Base-by-base conservation (phyloP, 2,329 filamentous ascomycete species). In the Apiospora pterosperma region DNA sequence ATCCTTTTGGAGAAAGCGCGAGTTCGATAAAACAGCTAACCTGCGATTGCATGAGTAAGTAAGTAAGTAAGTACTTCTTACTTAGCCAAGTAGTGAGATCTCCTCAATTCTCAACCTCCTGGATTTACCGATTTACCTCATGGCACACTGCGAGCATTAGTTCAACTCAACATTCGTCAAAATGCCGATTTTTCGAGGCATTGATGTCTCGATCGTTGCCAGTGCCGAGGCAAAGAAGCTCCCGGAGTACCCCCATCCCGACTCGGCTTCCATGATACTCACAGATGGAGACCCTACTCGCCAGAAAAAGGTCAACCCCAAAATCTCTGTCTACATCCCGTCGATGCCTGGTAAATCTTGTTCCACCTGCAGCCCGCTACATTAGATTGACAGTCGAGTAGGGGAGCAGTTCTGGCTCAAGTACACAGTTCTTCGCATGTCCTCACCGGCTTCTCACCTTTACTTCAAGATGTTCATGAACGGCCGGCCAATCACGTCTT, bases 381-480 rank as follows among this genome's bases (percentile, higher is more conserved):
- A 42, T 44, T 28, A 5, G 19, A 48, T 21, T 62, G 60, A 62
- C 28, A 31, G 10, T 34, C 4, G 16, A 16, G 5, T 60, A 87
- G 85, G 81, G 2, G 77, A 80, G 16, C 81, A 80, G n/a, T 88
- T 88, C 66, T 82, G 79, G 68, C 73, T 88, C 48, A 78, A 79
- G 36, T 88, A 87, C 69, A 71, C 71, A 6, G 70, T 87, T 65
- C 72, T 71, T 59, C 75, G 72, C 52, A 68, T 73, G 1, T 75
- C 75, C 1, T 68, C 70, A 2, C 76, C 71, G 21, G 74, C 77
- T 42, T 75, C 71, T 62, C 82, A 79, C 67, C 71, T 86, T 11
- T 85, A 83, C 73, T 88, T 88, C 75, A 86, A 84, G 69, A 73
- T 88, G 62, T 78, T 77, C 63, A 80, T 88, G 71, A 88, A 88